Percentiles rank a stretch among this genome's conserved stretches.
Evolutionary conservation across 306 rosid genomes (phyloP).

Genomic region (Fagus sylvatica): DNA sequence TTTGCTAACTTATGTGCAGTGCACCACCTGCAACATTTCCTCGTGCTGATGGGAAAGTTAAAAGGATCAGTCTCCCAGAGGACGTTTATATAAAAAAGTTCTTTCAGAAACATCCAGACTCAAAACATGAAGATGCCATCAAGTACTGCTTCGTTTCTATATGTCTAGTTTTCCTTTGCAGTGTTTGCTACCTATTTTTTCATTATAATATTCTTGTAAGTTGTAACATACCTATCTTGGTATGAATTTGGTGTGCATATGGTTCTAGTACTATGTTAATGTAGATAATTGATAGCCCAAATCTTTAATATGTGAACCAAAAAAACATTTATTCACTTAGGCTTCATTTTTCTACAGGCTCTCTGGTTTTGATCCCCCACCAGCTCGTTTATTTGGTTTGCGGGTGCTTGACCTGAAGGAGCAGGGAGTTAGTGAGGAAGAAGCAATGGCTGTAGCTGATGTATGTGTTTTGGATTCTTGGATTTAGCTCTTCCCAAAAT

Average conservation of each 20-base stretch:
- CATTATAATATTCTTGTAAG: neutral
- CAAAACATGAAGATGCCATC: conserved; percentile 66
- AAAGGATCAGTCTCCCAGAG: conserved; percentile 77
- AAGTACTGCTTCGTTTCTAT: conserved; percentile 47
- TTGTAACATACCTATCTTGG: neutral
- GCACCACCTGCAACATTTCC: conserved; percentile 87
- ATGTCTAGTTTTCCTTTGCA: neutral
- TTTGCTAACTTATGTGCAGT: conserved; percentile 31
- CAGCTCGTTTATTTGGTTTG: conserved; percentile 70
- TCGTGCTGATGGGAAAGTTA: conserved; percentile 56
- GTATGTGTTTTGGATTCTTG: conserved; percentile 40
- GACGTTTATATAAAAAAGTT: conserved; percentile 72
- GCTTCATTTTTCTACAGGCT: conserved; percentile 57
- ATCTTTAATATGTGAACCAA: neutral
- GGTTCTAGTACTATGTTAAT: neutral
- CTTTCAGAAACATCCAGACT: conserved; percentile 72
- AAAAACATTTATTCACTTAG: conserved; percentile 4
- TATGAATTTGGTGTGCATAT: conserved; percentile 14
- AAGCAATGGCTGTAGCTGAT: conserved; percentile 80
- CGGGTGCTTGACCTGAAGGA: conserved; percentile 78
- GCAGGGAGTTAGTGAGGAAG: conserved; percentile 69
- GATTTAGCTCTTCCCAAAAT: neutral
- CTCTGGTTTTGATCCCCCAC: conserved; percentile 64
- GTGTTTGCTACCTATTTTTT: neutral
- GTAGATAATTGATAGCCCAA: conserved; percentile 1